Conservation (phyloP, 495 filamentous ascomycete genomes). For the Daldinia caldariorum region DNA sequence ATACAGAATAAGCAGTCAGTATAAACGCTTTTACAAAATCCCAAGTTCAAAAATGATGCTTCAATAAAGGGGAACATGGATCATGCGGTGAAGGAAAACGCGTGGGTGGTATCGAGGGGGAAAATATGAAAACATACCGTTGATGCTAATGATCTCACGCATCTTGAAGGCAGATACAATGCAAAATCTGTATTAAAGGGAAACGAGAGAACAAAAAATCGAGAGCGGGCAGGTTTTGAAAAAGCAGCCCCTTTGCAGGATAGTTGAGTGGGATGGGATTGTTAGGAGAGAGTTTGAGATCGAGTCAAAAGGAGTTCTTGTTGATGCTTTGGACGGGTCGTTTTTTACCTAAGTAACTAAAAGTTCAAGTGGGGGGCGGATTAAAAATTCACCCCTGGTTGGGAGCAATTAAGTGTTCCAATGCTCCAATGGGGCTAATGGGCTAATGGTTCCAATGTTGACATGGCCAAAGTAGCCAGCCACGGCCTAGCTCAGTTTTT, state of each 20-base stretch:
- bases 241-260: slow-evolving; percentile 31
- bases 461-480: slow-evolving; percentile 20
- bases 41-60: slow-evolving; percentile 30
- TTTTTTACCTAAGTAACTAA: slow-evolving; percentile 46
- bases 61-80: slow-evolving; percentile 27
- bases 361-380: slow-evolving; percentile 47
- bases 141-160: slow-evolving; percentile 99
- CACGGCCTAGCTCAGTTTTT: slow-evolving; percentile 1
- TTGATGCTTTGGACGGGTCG: slow-evolving; percentile 47
- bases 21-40: slow-evolving; percentile 31
- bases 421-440: background rate
- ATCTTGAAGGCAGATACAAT: slow-evolving; percentile 67
- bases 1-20: slow-evolving; percentile 53
- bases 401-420: slow-evolving; percentile 27
- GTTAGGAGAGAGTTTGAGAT: slow-evolving; percentile 44
- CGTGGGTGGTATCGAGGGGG: slow-evolving; percentile 49
- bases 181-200: slow-evolving; percentile 34
- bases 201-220: slow-evolving; percentile 27
- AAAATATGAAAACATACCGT: slow-evolving; percentile 75
- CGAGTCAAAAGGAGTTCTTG: slow-evolving; percentile 44
- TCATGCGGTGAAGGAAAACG: slow-evolving; percentile 54
- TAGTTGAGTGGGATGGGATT: slow-evolving; percentile 23
- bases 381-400: slow-evolving; percentile 49
- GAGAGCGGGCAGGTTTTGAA: slow-evolving; percentile 33
- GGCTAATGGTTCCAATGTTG: slow-evolving; percentile 19